Base-by-base conservation (phyloP, 495 filamentous ascomycete species). In the Astrothelium macrocarpum region DNA sequence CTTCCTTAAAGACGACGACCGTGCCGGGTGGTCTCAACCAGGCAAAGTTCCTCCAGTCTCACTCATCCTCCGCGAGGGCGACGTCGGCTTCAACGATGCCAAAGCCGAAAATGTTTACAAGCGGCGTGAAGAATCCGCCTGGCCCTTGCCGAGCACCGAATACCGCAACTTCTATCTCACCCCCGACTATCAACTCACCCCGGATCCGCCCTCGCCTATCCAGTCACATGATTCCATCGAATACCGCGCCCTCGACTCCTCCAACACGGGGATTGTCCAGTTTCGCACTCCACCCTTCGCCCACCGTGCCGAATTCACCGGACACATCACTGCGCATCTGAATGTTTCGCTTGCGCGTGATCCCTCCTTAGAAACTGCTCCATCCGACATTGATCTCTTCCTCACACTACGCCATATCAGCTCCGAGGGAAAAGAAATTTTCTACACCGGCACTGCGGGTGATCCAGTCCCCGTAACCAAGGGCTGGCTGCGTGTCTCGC, bases 1-100 rank as follows among this genome's bases (percentile, higher is more conserved):
- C 0, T 89, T 88, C 68, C 78, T 89, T 29, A 87, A 85, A 67
- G 83, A 78, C 7, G 76, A 87, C 0, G 86, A 88, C 66, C 74
- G 71, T 0, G 74, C 68, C 0, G 86, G 86, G 1, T 89, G 86
- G 86, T 74, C 74, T 14, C 62, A 70, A 2, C 69, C 73, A 0
- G 82, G 84, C 16, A 81, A 81, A 63, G 75, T 82, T 1, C 73
- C 85, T 0, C 78, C 82, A 14, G 83, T 87, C 26, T 78, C 77
- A 36, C 46, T 89, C 29, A 74, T 81, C 0, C 74, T 89, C 0
- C 78, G 85, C 29, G 84, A 84, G 68, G 85, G 85, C 1, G 76
- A 87, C 59, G 78, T 84, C 0, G 86, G 85, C 1, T 82, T 79
- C 76, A 85, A 88, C 71, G 74, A 87, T 64, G 76, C 85, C 5